phyloP scores from a whole-genome alignment of 2,329 filamentous ascomycete genomes.

The Sporothrix dimorphospora region DNA sequence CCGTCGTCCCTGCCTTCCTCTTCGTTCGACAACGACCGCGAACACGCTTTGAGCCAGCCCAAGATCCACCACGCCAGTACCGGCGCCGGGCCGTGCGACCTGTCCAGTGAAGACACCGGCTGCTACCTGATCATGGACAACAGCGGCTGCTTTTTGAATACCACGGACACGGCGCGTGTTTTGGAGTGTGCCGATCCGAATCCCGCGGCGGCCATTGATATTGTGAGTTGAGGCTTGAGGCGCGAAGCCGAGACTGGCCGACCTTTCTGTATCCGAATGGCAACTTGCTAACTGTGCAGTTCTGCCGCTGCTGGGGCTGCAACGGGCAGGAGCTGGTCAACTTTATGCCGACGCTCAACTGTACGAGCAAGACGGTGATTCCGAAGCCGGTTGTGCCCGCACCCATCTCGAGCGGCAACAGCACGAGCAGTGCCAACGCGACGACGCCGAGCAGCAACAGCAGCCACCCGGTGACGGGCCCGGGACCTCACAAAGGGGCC shows the following conservation, averaged over 20 bases:
- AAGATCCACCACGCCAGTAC: not conserved
- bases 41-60: not conserved
- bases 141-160: slow-evolving; percentile 27
- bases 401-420: not conserved
- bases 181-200: slow-evolving; percentile 18
- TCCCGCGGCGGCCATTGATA: not conserved
- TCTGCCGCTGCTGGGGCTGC: slow-evolving; percentile 28
- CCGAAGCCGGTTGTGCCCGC: not conserved
- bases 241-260: too few relatives aligned
- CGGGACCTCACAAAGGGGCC: too few relatives aligned
- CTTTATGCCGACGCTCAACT: slow-evolving; percentile 26
- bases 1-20: not conserved
- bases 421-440: not conserved
- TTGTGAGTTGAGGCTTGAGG: too few relatives aligned
- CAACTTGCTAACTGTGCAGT: too few relatives aligned
- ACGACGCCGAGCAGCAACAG: not conserved
- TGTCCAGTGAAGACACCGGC: slow-evolving; percentile 23
- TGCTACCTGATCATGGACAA: slow-evolving; percentile 26
- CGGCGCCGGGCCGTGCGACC: slow-evolving; percentile 9
- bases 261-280: too few relatives aligned
- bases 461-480: not conserved
- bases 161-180: not conserved
- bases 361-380: slow-evolving; percentile 18
- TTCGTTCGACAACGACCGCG: not conserved
- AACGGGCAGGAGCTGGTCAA: slow-evolving; percentile 22